Conservation (phyloP, 768 basidiomycete species). For the Dictyophora rubrovolvata region DNA sequence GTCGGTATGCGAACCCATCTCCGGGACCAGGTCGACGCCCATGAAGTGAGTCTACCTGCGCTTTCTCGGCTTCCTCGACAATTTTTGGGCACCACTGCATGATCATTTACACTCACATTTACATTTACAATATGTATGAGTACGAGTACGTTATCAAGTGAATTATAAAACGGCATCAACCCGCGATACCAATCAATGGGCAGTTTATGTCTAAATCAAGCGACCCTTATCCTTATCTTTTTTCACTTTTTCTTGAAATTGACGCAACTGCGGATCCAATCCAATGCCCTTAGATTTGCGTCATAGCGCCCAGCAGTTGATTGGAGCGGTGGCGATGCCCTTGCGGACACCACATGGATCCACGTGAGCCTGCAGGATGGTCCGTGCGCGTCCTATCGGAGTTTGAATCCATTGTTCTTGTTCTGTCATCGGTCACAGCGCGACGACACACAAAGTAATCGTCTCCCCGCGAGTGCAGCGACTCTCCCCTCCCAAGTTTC, state of each 20-base stretch:
- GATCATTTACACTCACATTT: not conserved
- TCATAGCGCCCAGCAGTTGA: not conserved
- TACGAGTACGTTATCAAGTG: no score
- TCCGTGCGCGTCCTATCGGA: not conserved
- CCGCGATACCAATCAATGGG: no score
- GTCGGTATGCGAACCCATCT: conserved; percentile 1
- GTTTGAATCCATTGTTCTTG: conserved; percentile 5
- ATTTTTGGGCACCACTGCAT: not conserved
- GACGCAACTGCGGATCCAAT: not conserved
- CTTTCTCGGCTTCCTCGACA: not conserved
- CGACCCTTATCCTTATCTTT: not conserved
- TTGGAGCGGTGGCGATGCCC: no score
- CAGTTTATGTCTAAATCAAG: no score
- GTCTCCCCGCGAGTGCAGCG: not conserved
- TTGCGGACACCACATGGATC: not conserved
- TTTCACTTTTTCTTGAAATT: not conserved
- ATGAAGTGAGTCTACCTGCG: not conserved
- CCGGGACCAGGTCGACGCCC: not conserved
- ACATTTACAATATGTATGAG: not conserved
- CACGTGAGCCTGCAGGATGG: not conserved
- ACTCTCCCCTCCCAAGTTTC: not conserved
- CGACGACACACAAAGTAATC: conserved; percentile 6
- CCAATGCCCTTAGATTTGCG: not conserved
- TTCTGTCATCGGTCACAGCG: conserved; percentile 11
- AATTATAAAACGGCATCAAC: no score